Evolutionary conservation across 441 rosid genomes (phyloP), one percentile per base, ranked within the genome.

Genomic region (Erysimum cheiri): DNA sequence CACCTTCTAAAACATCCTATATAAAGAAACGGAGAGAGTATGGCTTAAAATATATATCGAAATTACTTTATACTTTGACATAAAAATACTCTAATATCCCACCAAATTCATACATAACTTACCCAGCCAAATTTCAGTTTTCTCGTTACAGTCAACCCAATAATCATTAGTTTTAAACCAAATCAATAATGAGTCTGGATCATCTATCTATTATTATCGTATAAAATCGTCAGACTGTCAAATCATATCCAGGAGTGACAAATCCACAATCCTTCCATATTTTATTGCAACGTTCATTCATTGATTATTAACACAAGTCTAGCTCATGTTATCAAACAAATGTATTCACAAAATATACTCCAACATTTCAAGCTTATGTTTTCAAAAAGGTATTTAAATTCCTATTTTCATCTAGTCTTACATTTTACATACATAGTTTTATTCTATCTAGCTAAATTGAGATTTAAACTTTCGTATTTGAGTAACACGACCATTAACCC

Each of bases 111-210:
- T 36, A 50, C n/a, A n/a, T n/a, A n/a, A 26, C 6, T 35, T 49
- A 10, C 8, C 3, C n/a, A 29, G 17, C 13, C 32, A 28, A 12
- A 37, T 1, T n/a, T 62, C 13, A 26, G 39, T 54, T 71, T 26
- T 14, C 26, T 55, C 50, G 15, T 36, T 17, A 64, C 59, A 31
- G 70, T 64, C 76, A 64, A 37, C 53, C 4, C 10, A 46, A 28
- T 55, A 19, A 64, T 64, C 43, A 43, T 35, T 24, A 62, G 13
- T 29, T 33, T 5, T 9, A 15, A 26, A 26, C 31, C 24, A n/a
- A 37, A 72, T 56, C 65, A 72, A 71, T 56, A 19, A 65, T 64
- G 43, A 56, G 17, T 56, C 17, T 0, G 13, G 65, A 36, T 35
- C 29, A 64, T 64, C 32, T 63, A 44, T 8, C 8, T 36, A 8